Evolutionary conservation across 2,329 filamentous ascomycete genomes (phyloP), one percentile per base, ranked within the genome.

Genomic region (Aureobasidium subglaciale): DNA sequence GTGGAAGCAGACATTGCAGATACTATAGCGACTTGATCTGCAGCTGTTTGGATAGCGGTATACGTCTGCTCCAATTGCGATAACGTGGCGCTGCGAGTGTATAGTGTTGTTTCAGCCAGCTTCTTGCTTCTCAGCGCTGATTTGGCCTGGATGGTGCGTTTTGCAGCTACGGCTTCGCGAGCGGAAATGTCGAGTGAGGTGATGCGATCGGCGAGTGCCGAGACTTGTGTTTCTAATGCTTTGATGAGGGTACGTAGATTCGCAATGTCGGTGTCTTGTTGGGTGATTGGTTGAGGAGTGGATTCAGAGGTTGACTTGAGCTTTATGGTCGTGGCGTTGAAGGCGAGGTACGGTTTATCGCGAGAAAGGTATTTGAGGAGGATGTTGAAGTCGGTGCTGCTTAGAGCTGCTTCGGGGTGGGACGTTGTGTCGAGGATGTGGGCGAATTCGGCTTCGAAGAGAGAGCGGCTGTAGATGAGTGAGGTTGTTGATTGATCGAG

Each of bases 71-170:
- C 90, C 1, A 99, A 79, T 70, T 96, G 90, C 38, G 78, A 75
- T 2, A 96, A 79, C 0, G 88, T 88, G 8, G 84, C 83, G 27
- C 85, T 82, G 11, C 91, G 84, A 60, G 84, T 82, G 27, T 82
- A 75, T 0, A 97, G 78, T 10, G 84, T 87, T 2, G 80, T 75
- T 69, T 96, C 90, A 25, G 87, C 84, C 7, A 88, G 74, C 69
- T 93, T 96, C 74, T 90, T 95, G 5, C 84, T 87, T 50, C 86
- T 85, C 11, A 99, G 78, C 0, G 89, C 85, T 1, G 87, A 85
- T 29, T 92, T 79, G 9, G 92, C 93, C 0, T 85, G 79, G 22
- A 87, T 73, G 41, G 83, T 80, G 68, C 95, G 91, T 67, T 91
- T 89, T 42, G 79, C 78, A 4, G 75, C 73, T 1, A 96, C 82